Base-by-base conservation (phyloP, 2,329 filamentous ascomycete species). In the Aspergillus quadrilineatus region DNA sequence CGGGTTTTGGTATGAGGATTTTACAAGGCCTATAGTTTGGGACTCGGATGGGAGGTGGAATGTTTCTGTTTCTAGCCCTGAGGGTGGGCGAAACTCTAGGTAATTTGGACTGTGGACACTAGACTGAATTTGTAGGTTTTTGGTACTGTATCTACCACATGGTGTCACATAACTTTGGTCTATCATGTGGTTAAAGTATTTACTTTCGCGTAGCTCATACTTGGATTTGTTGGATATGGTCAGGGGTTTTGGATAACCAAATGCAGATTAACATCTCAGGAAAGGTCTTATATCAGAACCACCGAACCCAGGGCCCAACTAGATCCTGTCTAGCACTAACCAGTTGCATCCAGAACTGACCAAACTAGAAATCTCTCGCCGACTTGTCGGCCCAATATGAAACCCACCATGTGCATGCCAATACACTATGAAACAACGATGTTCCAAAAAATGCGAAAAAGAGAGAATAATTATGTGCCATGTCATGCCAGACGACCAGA, bases 1-100 rank as follows among this genome's bases (percentile, higher is more conserved):
- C 9, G 70, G 72, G 1, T 55, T 73, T 46, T 73, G 71, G 72
- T 75, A 74, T 56, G 70, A 75, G 55, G 73, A 76, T 60, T 76
- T 75, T 47, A 73, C 72, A 6, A 63, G 64, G n/a, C 61, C 73
- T 1, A 65, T 65, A 12, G 63, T 60, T 39, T 75, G 73, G 73
- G 63, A 63, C 9, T 56, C 28, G 4, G 63, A 70, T 58, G 70
- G 70, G 17, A n/a, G 28, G 26, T 66, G 63, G 61, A 60, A 60
- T 50, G 32, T 6, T 7, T 43, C 48, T 34, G 28, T 41, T 15
- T 7, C 39, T 43, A 39, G 5, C 22, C 4, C 15, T 43, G 36
- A 26, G 6, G 6, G 3, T 47, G n/a, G 48, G 26, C 15, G 15
- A 6, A 26, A 34, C 5, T 28, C 26, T 28, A 28, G 4, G 26